These are phyloP conservation scores for Theobroma cacao DNA, from an alignment of 345 rosid species.

Conservation along the genomic window DNA sequence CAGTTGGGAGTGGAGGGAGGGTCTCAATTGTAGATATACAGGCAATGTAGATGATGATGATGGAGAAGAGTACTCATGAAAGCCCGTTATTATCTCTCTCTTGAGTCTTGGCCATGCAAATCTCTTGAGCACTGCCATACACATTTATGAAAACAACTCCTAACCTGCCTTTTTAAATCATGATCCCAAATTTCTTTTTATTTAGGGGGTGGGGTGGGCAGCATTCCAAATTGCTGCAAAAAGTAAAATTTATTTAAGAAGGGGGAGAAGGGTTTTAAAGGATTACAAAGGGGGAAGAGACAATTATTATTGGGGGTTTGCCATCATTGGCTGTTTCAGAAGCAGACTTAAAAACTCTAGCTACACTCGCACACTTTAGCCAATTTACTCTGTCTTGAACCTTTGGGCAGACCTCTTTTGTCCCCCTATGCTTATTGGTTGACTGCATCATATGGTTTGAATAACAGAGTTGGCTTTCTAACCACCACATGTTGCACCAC, in stretches of 20 bases:
- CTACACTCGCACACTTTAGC: not conserved
- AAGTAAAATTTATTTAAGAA: not conserved
- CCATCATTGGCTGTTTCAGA: conserved; percentile 16
- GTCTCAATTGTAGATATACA: not conserved
- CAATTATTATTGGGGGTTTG: conserved; percentile 10
- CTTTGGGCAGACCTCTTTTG: conserved; percentile 20
- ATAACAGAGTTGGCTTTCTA: conserved; percentile 3
- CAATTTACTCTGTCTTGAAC: not conserved
- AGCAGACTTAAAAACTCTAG: conserved; percentile 9
- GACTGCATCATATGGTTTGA: conserved; percentile 12
- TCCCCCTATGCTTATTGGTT: not conserved
- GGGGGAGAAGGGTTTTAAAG: not conserved
- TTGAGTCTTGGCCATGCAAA: not conserved
- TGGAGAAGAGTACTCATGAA: conserved; percentile 1
- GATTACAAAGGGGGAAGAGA: not conserved
- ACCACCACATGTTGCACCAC: not conserved
- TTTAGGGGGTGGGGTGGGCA: not conserved
- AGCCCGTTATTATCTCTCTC: not conserved
- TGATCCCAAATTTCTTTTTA: not conserved
- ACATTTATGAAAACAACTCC: conserved; percentile 1
- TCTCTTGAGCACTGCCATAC: conserved; percentile 8
- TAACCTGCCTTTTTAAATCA: not conserved
- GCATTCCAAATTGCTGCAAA: conserved; percentile 8
- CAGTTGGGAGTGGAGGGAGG: not conserved
- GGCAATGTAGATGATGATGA: not conserved